phyloP scores from a whole-genome alignment of 2,329 filamentous ascomycete genomes.

The Colletotrichum sp. region DNA sequence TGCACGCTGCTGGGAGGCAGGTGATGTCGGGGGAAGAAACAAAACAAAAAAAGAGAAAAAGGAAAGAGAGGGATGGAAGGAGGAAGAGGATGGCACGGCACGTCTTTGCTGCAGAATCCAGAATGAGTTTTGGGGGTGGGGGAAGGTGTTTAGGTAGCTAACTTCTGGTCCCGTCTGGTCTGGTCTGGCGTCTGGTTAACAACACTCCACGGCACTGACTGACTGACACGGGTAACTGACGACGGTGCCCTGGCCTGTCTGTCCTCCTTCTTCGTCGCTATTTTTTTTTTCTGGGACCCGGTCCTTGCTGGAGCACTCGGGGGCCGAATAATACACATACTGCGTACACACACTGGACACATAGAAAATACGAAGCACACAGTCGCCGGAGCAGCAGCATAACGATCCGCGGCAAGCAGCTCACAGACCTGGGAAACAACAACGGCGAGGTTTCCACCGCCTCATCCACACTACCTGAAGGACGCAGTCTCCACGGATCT shows the following conservation, averaged over 20 bases:
- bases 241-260: not conserved
- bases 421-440: not conserved
- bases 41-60: not conserved
- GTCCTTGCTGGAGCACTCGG: not conserved
- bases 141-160: not conserved
- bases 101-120: conserved; percentile 3
- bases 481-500: not conserved
- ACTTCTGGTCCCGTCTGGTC: not conserved
- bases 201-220: not conserved
- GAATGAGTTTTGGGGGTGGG: not conserved
- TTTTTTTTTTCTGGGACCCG: not conserved
- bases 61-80: not conserved
- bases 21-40: not conserved
- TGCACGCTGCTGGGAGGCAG: not conserved
- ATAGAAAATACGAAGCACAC: not conserved
- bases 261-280: not conserved
- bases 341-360: not conserved
- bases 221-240: not conserved
- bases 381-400: not conserved
- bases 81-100: not conserved
- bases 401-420: not conserved
- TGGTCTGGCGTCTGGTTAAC: not conserved
- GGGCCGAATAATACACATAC: not conserved
- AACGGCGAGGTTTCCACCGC: not conserved
- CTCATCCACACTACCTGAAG: not conserved